These are phyloP conservation scores for Kwoniella heveanensis DNA, from an alignment of 768 basidiomycete species.

Conservation along the genomic window DNA sequence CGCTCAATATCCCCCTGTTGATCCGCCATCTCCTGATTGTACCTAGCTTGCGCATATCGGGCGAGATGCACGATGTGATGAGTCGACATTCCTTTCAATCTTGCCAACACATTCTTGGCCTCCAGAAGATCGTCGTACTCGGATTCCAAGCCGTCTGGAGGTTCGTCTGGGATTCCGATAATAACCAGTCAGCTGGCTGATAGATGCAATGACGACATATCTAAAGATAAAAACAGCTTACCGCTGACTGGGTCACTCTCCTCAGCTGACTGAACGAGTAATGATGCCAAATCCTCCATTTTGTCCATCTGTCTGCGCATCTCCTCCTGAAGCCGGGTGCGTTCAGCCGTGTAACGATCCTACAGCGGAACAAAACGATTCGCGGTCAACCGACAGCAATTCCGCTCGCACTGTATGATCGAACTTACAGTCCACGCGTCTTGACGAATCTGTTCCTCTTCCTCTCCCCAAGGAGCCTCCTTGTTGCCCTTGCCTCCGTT, in stretches of 20 bases:
- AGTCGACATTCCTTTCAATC: constrained; percentile 59
- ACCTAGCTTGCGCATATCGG: constrained; percentile 24
- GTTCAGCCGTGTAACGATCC: constrained; percentile 66
- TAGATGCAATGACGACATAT: background rate
- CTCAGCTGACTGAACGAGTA: constrained; percentile 61
- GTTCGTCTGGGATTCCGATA: constrained; percentile 32
- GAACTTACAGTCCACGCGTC: constrained; percentile 72
- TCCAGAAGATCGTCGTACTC: constrained; percentile 71
- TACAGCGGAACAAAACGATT: constrained; percentile 44
- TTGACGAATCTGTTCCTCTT: constrained; percentile 66
- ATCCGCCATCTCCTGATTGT: constrained; percentile 27
- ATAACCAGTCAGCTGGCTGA: background rate
- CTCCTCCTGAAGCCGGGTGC: constrained; percentile 63
- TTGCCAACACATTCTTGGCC: constrained; percentile 58
- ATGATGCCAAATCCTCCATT: constrained; percentile 68
- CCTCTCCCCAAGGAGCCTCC: constrained; percentile 69
- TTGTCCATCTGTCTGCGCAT: constrained; percentile 63
- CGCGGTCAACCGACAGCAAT: constrained; percentile 60
- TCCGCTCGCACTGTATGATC: too few relatives aligned
- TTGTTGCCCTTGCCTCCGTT: constrained; percentile 64
- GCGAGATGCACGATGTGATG: constrained; percentile 45
- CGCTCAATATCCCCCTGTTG: constrained; percentile 67
- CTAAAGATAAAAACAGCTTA: too few relatives aligned
- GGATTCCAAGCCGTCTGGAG: constrained; percentile 58
- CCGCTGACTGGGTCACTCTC: constrained; percentile 54